These are phyloP conservation scores for Phytophthora ramorum DNA, from an alignment of 352 stramenopile genomes.

Conservation along the genomic window DNA sequence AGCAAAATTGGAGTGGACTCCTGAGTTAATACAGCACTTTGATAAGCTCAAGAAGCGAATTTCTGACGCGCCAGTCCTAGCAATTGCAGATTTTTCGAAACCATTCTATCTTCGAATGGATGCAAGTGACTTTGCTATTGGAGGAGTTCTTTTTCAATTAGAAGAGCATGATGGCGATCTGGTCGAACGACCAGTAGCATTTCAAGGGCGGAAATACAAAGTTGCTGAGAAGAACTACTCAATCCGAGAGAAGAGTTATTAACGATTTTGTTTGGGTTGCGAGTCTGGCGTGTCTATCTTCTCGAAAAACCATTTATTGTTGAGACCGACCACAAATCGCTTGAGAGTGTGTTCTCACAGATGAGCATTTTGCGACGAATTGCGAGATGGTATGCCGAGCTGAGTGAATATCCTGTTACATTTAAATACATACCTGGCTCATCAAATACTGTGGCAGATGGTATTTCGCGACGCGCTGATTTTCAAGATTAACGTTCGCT, in stretches of 20 bases:
- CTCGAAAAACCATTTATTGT: conserved; percentile 8
- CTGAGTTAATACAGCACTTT: no score
- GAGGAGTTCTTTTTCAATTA: conserved; percentile 8
- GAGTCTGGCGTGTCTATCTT: conserved; percentile 11
- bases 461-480: no score
- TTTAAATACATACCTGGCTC: no score
- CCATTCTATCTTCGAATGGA: conserved; percentile 7
- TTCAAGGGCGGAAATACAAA: conserved; percentile 11
- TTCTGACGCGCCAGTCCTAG: conserved; percentile 1
- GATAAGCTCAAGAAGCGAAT: conserved; percentile 4
- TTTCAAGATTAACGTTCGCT: no score
- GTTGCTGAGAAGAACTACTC: conserved; percentile 6
- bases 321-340: conserved; percentile 15
- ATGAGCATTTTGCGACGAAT: conserved; percentile 9
- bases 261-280: conserved; percentile 6
- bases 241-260: conserved; percentile 21
- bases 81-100: conserved; percentile 8
- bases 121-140: conserved; percentile 10
- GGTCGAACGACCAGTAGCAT: conserved; percentile 15
- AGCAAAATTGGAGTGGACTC: no score
- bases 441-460: no score
- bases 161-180: background rate
- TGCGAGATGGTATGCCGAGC: no score
- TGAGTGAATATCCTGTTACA: no score
- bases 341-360: conserved; percentile 19